A percentile compares a stretch with the other conserved stretches of the same genome.
Evolutionary conservation across 345 rosid species (phyloP).

Genomic region (Citrus mangshanensis): DNA sequence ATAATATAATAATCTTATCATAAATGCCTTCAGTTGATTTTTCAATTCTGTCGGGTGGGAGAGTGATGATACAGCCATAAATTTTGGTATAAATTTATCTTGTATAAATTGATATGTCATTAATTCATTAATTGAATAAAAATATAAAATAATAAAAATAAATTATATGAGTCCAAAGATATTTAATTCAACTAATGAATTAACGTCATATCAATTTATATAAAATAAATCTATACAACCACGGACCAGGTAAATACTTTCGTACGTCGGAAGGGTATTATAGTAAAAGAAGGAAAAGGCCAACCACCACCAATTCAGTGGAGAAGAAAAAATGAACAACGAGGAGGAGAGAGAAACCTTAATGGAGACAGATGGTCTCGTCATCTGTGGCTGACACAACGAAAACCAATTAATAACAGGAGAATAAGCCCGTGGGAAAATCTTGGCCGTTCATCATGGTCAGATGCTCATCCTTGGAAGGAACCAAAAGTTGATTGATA

Average conservation of each 20-base stretch:
- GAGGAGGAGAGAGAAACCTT: slow-evolving; percentile 32
- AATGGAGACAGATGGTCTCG: slow-evolving; percentile 32
- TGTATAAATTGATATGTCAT: no score
- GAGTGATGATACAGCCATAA: no score
- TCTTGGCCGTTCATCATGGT: slow-evolving; percentile 33
- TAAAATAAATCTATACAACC: no score
- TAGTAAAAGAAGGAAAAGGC: neutral
- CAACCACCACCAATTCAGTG: slow-evolving; percentile 33
- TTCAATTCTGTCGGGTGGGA: neutral
- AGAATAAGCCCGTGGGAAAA: neutral
- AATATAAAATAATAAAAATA: no score
- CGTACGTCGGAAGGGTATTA: neutral
- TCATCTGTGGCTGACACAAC: slow-evolving; percentile 16
- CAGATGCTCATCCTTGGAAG: neutral
- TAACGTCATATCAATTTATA: no score
- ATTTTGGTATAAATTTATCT: no score
- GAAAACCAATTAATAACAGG: neutral
- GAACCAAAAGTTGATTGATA: neutral
- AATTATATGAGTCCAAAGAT: no score
- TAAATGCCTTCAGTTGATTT: neutral
- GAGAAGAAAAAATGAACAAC: slow-evolving; percentile 1
- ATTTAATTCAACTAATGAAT: no score
- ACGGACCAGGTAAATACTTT: neutral
- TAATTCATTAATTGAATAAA: no score
- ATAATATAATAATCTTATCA: neutral